A percentile compares a stretch with the other conserved stretches of the same genome.
phyloP scores from a whole-genome alignment of 495 filamentous ascomycete genomes.

The Lasiosphaeria hispida region DNA sequence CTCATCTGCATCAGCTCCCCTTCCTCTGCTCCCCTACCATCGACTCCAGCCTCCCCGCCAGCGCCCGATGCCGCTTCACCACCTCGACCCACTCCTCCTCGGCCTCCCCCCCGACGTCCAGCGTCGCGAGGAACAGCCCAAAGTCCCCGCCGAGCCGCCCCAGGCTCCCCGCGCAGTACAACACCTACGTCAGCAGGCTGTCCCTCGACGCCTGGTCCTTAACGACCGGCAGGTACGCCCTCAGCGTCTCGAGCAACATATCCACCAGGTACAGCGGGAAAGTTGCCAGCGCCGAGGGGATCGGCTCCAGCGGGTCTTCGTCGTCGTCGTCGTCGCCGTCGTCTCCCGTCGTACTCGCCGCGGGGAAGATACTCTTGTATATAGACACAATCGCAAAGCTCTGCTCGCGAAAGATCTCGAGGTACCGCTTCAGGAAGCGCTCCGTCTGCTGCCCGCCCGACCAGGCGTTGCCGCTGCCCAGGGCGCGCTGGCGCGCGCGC shows the following conservation, averaged over 20 bases:
- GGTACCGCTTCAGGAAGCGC: conserved; percentile 88
- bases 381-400: conserved; percentile 92
- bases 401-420: conserved; percentile 98
- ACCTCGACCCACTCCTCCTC: conserved; percentile 87
- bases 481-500: conserved; percentile 44
- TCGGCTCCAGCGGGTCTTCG: conserved; percentile 60
- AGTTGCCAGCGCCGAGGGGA: conserved; percentile 75
- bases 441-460: conserved; percentile 88
- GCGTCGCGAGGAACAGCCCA: conserved; percentile 75
- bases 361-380: conserved; percentile 84
- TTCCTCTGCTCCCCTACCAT: conserved; percentile 58
- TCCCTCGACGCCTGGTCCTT: conserved; percentile 75
- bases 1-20: conserved; percentile 10
- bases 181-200: conserved; percentile 86
- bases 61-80: conserved; percentile 83
- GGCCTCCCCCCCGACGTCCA: conserved; percentile 54
- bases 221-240: conserved; percentile 80
- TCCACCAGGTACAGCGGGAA: conserved; percentile 83
- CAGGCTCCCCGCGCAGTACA: conserved; percentile 93
- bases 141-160: conserved; percentile 92
- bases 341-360: conserved; percentile 26
- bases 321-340: background rate
- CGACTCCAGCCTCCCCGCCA: conserved; percentile 83
- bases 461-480: conserved; percentile 47
- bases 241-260: conserved; percentile 74